A percentile compares a stretch with the other conserved stretches of the same genome.
Evolutionary conservation across 1,284 basidiomycete species (phyloP).

Genomic region (Neonothopanus nambi): DNA sequence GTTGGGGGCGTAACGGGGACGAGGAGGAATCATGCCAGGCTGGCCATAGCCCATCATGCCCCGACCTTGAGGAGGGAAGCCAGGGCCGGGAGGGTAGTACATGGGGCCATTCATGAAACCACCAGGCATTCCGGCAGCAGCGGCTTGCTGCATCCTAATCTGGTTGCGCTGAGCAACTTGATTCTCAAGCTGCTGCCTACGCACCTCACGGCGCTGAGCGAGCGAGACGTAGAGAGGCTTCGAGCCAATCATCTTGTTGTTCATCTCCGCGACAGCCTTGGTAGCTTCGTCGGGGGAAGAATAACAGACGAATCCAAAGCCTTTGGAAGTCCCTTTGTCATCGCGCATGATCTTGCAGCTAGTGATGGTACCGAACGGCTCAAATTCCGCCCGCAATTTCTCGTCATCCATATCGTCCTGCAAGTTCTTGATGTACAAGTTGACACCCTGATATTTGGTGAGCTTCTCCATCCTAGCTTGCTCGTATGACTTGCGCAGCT

Average conservation of each 20-base stretch:
- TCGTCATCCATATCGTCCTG: constrained; percentile 95
- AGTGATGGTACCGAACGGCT: constrained; percentile 96
- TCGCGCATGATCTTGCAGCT: constrained; percentile 99
- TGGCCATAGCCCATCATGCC: constrained; percentile 84
- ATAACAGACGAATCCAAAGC: constrained; percentile 99
- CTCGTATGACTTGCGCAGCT: constrained; percentile 93
- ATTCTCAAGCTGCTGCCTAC: constrained; percentile 97
- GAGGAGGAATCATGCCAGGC: constrained; percentile 85
- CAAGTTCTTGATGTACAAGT: constrained; percentile 99
- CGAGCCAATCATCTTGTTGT: constrained; percentile 99
- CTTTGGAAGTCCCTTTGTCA: constrained; percentile 88
- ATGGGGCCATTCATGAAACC: constrained; percentile 84
- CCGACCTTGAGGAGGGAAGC: constrained; percentile 81
- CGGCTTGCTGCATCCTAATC: constrained; percentile 92
- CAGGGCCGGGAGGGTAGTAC: constrained; percentile 87
- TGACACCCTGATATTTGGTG: constrained; percentile 98
- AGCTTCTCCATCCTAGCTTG: constrained; percentile 96
- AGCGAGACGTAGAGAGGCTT: constrained; percentile 99
- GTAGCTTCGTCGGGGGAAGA: constrained; percentile 98
- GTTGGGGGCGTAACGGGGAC: constrained; percentile 79
- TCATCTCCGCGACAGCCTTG: constrained; percentile 99
- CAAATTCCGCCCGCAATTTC: constrained; percentile 93
- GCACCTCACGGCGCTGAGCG: constrained; percentile 97
- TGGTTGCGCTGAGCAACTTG: constrained; percentile 97
- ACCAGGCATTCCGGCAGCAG: constrained; percentile 79